Evolutionary conservation across 192 early-diverging fungal species (phyloP).

Genomic region (Funneliformis geosporum): DNA sequence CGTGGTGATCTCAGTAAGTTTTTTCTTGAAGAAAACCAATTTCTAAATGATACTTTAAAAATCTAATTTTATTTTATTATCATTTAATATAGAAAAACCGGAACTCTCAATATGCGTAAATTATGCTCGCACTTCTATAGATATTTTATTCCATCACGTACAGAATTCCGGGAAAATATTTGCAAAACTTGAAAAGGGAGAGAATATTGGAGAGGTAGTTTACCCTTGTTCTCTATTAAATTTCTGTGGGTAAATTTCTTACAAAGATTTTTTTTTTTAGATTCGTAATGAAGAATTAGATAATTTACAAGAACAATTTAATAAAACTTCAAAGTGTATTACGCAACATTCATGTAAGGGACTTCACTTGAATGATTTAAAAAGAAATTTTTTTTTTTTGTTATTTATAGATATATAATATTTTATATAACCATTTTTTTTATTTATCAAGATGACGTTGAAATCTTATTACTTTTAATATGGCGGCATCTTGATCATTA

Average conservation of each 20-base stretch:
- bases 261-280: not conserved
- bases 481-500: constrained; percentile 76
- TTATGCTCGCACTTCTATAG: constrained; percentile 12
- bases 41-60: not conserved
- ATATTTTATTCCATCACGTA: not conserved
- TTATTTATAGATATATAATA: not conserved
- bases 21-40: too few species aligned
- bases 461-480: constrained; percentile 64
- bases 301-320: not conserved
- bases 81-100: constrained; percentile 10
- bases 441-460: constrained; percentile 45
- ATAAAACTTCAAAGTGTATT: not conserved
- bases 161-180: constrained; percentile 2
- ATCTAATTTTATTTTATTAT: not conserved
- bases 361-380: too few species aligned
- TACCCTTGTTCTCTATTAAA: not conserved
- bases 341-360: constrained; percentile 16
- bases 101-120: constrained; percentile 28
- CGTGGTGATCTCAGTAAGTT: constrained; percentile 11
- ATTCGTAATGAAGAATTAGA: not conserved
- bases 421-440: not conserved
- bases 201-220: not conserved
- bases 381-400: too few species aligned
- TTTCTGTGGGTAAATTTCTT: not conserved
- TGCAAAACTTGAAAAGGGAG: constrained; percentile 10